These are phyloP conservation scores for Penicillium dipodomyicola DNA, from an alignment of 495 filamentous ascomycete genomes.

Conservation along the genomic window DNA sequence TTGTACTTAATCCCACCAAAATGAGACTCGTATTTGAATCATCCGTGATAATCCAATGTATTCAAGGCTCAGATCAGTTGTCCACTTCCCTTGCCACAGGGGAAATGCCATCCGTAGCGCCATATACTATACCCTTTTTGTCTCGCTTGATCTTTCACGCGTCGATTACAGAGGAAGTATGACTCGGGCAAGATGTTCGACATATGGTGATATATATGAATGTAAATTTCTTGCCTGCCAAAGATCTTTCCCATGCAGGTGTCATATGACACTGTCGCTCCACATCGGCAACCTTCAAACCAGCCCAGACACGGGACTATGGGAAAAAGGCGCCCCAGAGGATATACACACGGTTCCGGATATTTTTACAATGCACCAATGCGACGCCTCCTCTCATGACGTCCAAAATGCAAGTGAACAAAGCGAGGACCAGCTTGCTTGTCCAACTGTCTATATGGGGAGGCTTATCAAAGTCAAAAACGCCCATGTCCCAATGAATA, in stretches of 20 bases:
- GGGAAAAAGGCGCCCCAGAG: neutral
- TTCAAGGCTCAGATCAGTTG: neutral
- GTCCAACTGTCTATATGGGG: neutral
- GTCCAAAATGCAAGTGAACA: conserved; percentile 2
- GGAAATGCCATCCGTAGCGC: neutral
- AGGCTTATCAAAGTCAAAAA: neutral
- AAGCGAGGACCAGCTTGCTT: conserved; percentile 6
- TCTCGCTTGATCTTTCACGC: neutral
- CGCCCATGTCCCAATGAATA: neutral
- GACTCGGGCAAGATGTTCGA: neutral
- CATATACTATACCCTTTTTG: neutral
- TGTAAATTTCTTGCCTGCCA: neutral
- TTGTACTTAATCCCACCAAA: neutral
- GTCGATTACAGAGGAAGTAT: neutral
- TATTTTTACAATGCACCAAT: neutral
- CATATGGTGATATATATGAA: neutral
- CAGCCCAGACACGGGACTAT: neutral
- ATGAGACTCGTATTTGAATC: neutral
- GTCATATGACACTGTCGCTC: neutral
- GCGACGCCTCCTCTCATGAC: neutral
- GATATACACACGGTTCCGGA: neutral
- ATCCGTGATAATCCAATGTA: neutral
- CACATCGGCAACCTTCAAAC: neutral
- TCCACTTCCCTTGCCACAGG: neutral
- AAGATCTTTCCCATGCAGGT: neutral